Evolutionary conservation across 208 protist species (phyloP).

Genomic region (Entamoeba invadens): DNA sequence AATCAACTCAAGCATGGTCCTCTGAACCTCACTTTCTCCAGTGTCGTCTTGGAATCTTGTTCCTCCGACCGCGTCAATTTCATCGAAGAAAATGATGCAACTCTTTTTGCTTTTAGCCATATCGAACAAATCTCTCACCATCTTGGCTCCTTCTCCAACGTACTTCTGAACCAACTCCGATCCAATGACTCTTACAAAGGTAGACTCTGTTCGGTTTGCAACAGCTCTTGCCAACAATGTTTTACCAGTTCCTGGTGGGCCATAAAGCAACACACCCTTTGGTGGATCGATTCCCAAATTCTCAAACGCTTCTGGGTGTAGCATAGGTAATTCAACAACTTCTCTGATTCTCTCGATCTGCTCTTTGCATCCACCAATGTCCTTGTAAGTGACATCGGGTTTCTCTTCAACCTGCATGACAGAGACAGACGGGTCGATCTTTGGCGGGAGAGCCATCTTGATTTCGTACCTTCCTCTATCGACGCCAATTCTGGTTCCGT

Average conservation of each 20-base stretch:
- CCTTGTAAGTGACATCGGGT: constrained; percentile 95
- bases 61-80: constrained; percentile 96
- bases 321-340: constrained; percentile 95
- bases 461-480: constrained; percentile 84
- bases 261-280: constrained; percentile 96
- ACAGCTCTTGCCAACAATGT: constrained; percentile 94
- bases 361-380: constrained; percentile 97
- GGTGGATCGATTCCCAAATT: constrained; percentile 97
- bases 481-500: constrained; percentile 94
- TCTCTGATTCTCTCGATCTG: constrained; percentile 97
- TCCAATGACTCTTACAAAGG: constrained; percentile 98
- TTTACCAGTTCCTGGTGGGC: constrained; percentile 96
- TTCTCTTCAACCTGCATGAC: constrained; percentile 97
- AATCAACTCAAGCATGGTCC: constrained; percentile 98
- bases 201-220: constrained; percentile 95
- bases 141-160: constrained; percentile 92
- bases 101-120: constrained; percentile 93
- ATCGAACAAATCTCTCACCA: constrained; percentile 97
- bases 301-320: constrained; percentile 93
- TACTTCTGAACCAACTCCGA: constrained; percentile 96
- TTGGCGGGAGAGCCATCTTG: constrained; percentile 96
- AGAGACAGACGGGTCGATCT: constrained; percentile 96
- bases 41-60: constrained; percentile 52
- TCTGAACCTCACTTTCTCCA: constrained; percentile 95
- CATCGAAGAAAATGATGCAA: constrained; percentile 99